These are phyloP conservation scores for Sporothrix protearum DNA, from an alignment of 2,329 filamentous ascomycete species.

Conservation along the genomic window DNA sequence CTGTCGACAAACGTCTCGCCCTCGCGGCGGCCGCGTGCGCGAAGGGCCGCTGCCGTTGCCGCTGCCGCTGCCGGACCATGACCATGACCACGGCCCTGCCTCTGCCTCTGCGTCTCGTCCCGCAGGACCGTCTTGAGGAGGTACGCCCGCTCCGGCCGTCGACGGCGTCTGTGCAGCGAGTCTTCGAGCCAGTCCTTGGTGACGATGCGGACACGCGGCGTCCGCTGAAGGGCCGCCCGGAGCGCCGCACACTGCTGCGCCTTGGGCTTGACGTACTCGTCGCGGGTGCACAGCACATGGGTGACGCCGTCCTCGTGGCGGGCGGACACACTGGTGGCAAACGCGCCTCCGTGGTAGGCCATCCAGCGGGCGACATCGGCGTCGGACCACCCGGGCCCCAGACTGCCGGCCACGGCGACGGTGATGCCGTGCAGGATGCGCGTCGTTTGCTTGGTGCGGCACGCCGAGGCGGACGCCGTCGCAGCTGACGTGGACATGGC, in stretches of 20 bases:
- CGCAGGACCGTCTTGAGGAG: constrained; percentile 39
- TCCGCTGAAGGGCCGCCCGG: not conserved
- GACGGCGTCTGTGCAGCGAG: constrained; percentile 36
- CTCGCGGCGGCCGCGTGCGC: constrained; percentile 34
- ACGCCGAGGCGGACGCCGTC: not conserved
- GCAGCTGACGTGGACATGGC: not conserved
- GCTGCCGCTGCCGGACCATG: too few species aligned
- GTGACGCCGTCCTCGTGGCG: constrained; percentile 49
- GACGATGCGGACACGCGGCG: constrained; percentile 42
- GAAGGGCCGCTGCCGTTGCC: constrained; percentile 36
- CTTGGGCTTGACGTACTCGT: constrained; percentile 48
- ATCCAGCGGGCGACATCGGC: constrained; percentile 66
- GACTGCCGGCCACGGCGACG: constrained; percentile 56
- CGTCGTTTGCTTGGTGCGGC: not conserved
- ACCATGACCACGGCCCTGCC: too few species aligned
- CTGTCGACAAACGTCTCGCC: constrained; percentile 47
- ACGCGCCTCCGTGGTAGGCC: constrained; percentile 56
- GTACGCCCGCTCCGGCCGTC: constrained; percentile 39
- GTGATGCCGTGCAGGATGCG: constrained; percentile 30
- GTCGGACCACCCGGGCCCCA: constrained; percentile 46
- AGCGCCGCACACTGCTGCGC: constrained; percentile 12
- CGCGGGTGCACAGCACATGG: constrained; percentile 65
- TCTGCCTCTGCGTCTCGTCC: too few species aligned
- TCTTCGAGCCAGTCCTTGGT: constrained; percentile 53
- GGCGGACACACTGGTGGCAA: constrained; percentile 48